Conservation (phyloP, 1,284 basidiomycete genomes). For the Ceratobasidium sp. region DNA sequence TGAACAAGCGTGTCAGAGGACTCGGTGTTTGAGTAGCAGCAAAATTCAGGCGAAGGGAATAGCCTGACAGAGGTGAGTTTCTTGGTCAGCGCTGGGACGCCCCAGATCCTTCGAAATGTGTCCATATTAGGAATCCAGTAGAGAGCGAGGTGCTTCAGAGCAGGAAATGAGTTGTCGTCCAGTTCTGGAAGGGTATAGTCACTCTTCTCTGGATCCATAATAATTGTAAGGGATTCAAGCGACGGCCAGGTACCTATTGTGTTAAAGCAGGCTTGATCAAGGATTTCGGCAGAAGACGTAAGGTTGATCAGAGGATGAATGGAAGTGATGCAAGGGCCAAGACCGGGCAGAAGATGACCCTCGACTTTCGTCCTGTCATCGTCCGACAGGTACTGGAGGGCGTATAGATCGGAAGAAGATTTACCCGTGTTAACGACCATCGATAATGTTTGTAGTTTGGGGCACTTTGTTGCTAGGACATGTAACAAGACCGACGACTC, state of each 20-base stretch:
- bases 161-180: background rate
- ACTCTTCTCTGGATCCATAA: background rate
- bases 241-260: background rate
- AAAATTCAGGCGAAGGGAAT: background rate
- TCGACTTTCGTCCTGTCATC: background rate
- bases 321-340: background rate
- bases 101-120: background rate
- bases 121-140: background rate
- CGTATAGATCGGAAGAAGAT: too few species aligned
- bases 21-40: background rate
- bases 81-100: background rate
- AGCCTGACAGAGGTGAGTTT: background rate
- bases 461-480: background rate
- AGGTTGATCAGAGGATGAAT: background rate
- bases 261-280: background rate
- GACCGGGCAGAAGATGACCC: background rate
- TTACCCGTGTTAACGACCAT: too few species aligned
- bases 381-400: background rate
- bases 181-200: background rate
- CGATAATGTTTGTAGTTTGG: background rate
- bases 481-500: background rate
- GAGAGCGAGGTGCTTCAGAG: background rate
- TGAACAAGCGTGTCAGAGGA: background rate
- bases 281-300: background rate
- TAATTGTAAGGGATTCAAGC: background rate